Conservation (phyloP, 192 early-diverging fungal genomes). For the Borealophlyctis nickersoniae region DNA sequence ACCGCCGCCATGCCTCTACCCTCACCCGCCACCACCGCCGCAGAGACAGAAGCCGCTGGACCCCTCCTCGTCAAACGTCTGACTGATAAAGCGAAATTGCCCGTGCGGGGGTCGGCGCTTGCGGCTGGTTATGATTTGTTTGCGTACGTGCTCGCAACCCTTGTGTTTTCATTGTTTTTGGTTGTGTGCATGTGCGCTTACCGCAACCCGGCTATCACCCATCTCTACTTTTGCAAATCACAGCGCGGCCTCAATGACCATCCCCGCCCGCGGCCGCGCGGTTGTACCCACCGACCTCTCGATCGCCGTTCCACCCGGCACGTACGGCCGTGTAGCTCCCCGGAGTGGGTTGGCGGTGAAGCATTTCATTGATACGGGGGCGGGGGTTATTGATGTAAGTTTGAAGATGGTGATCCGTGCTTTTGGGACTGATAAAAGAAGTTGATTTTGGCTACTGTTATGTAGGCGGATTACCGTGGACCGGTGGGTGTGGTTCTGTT, state of each 20-base stretch:
- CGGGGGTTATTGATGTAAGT: slow-evolving; percentile 80
- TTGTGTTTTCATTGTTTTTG: no score
- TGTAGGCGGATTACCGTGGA: slow-evolving; percentile 75
- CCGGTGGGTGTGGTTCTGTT: slow-evolving; percentile 82
- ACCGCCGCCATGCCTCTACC: no score
- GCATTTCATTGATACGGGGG: slow-evolving; percentile 82
- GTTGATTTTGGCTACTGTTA: background rate
- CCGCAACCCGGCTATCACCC: no score
- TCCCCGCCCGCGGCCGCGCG: slow-evolving; percentile 72
- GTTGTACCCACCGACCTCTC: slow-evolving; percentile 85
- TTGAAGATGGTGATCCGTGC: no score
- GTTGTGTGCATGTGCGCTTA: no score
- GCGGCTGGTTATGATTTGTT: slow-evolving; percentile 96
- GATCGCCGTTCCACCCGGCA: slow-evolving; percentile 79
- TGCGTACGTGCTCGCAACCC: slow-evolving; percentile 20
- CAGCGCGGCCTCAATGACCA: slow-evolving; percentile 36
- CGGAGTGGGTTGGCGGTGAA: slow-evolving; percentile 88
- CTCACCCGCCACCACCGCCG: background rate
- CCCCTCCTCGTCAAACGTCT: slow-evolving; percentile 68
- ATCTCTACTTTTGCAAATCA: no score
- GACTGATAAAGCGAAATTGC: slow-evolving; percentile 67
- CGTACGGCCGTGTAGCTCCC: slow-evolving; percentile 95
- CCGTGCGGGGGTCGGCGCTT: slow-evolving; percentile 69
- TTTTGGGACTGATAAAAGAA: background rate
- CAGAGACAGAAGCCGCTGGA: background rate